Evolutionary conservation across 352 stramenopile species (phyloP), one percentile per base, ranked within the genome.

Genomic region (Peronospora destructor): DNA sequence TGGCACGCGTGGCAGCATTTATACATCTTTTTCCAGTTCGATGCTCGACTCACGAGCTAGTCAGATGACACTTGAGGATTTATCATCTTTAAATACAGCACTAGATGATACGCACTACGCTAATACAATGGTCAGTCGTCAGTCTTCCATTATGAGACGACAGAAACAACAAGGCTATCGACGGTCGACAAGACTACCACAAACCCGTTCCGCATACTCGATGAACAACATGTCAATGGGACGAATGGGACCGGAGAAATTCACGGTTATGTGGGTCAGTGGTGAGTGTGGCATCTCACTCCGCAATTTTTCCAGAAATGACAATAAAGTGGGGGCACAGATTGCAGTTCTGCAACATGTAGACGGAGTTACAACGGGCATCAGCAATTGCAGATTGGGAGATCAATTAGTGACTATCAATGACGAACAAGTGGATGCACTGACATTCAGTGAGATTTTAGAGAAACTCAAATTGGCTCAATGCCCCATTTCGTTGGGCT

Each of bases 221-320:
- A 43, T 48, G 39, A 36, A 33, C 0, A 30, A 53, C 8, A 36
- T 43, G 13, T 25, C 53, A 1, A 45, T 44, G 28, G 34, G 46
- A 7, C 39, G 40, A 9, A 40, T 52, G 10, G 50, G 9, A 12
- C 39, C 16, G 9, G 35, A 46, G 61, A 49, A 76, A 38, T 92
- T 90, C 50, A 73, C 73, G 12, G 81, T 90, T 42, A 86, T 85
- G 54, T 92, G 78, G 78, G 73, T 86, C 7, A 86, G 73, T 42
- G 81, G 81, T 33, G 81, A 92, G 56, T 87, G 80, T 44, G 81
- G 81, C 41, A 92, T 92, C 60, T 89, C 81, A 40, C 56, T 92
- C 30, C 80, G 78, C 53, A 89, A 90, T 49, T 90, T 88, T 51
- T 84, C 78, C 3, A 43, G 40, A 19, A 66, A 60, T 23, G 59